Evolutionary conservation across 192 early-diverging fungal species (phyloP).

Genomic region (Coemansia sp.): DNA sequence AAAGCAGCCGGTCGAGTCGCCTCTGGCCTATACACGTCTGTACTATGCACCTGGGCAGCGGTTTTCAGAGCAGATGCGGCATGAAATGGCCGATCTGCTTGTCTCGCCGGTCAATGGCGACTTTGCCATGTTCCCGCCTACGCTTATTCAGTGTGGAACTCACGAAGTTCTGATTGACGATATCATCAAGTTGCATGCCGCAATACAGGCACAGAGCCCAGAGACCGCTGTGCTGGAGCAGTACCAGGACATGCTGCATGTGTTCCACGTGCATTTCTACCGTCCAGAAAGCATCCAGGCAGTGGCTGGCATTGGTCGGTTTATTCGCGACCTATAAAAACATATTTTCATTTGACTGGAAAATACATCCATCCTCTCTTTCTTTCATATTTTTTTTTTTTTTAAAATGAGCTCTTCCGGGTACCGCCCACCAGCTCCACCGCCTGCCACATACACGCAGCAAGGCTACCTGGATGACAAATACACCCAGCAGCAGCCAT

Average conservation of each 20-base stretch:
- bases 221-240: background rate
- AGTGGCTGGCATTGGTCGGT: background rate
- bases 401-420: background rate
- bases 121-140: constrained; percentile 36
- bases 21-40: constrained; percentile 16
- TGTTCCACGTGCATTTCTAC: constrained; percentile 4
- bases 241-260: background rate
- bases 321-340: background rate
- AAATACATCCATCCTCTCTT: background rate
- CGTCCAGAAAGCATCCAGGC: background rate
- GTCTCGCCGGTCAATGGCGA: constrained; percentile 31
- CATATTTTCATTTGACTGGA: background rate
- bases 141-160: constrained; percentile 29
- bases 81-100: constrained; percentile 22
- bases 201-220: constrained; percentile 12
- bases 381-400: background rate
- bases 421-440: no score
- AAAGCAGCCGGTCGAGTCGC: constrained; percentile 10
- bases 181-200: constrained; percentile 17
- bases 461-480: no score
- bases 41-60: constrained; percentile 28
- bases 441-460: no score
- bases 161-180: constrained; percentile 33
- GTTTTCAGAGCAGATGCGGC: constrained; percentile 11
- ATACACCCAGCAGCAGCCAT: background rate